Evolutionary conservation across 2,329 filamentous ascomycete genomes (phyloP).

Genomic region (Aspergillus sp.): DNA sequence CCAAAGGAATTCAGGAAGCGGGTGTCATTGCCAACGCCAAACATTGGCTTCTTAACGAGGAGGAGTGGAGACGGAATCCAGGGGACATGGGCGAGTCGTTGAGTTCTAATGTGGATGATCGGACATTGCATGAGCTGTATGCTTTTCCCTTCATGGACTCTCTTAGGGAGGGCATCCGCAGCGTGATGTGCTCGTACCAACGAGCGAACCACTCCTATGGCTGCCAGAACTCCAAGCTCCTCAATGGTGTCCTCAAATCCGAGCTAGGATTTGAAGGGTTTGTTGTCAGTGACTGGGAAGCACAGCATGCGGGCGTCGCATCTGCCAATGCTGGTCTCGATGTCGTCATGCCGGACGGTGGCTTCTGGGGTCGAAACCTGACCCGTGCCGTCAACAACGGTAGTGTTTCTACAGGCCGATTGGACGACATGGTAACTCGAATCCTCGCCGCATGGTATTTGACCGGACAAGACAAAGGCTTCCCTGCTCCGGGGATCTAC

Average conservation of each 20-base stretch:
- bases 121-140: constrained; percentile 15
- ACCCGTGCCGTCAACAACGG: constrained; percentile 11
- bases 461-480: background rate
- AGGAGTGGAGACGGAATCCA: background rate
- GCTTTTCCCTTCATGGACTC: constrained; percentile 16
- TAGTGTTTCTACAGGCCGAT: constrained; percentile 1
- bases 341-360: constrained; percentile 21
- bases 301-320: constrained; percentile 49
- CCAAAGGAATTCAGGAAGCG: background rate
- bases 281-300: constrained; percentile 14
- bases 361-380: background rate
- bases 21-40: constrained; percentile 2
- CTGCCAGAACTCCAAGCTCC: constrained; percentile 11
- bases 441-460: constrained; percentile 13
- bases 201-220: constrained; percentile 9
- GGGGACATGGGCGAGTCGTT: background rate
- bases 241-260: constrained; percentile 11
- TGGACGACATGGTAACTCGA: constrained; percentile 15
- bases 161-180: constrained; percentile 10
- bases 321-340: constrained; percentile 26
- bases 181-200: constrained; percentile 16
- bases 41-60: constrained; percentile 3
- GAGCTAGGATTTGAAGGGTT: constrained; percentile 16
- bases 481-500: background rate
- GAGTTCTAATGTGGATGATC: constrained; percentile 13